Evolutionary conservation across 805 yeast species (phyloP).

Genomic region (Candida saitoana): DNA sequence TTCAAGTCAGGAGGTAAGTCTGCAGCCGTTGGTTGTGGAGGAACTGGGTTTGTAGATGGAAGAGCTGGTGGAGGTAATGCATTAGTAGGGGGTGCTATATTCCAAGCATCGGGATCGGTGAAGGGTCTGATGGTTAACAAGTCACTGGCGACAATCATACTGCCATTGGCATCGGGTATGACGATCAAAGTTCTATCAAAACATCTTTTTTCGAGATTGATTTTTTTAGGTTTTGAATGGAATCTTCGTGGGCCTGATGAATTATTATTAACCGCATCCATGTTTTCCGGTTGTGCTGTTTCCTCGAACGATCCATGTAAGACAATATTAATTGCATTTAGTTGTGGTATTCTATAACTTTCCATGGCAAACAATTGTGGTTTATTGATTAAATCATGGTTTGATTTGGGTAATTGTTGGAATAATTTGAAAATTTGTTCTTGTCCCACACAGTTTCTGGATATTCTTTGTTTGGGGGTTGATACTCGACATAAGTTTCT

Average conservation of each 20-base stretch:
- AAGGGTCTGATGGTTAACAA: constrained; percentile 62
- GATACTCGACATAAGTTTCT: constrained; percentile 70
- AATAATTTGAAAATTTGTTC: constrained; percentile 61
- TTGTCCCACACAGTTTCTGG: constrained; percentile 64
- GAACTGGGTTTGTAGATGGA: constrained; percentile 12
- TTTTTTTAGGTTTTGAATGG: constrained; percentile 25
- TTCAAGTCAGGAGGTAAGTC: constrained; percentile 56
- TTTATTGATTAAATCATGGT: constrained; percentile 60
- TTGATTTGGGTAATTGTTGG: constrained; percentile 68
- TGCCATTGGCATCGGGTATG: constrained; percentile 62
- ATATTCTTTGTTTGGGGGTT: constrained; percentile 49
- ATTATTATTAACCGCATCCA: constrained; percentile 15
- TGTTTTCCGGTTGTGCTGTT: constrained; percentile 48
- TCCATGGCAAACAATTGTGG: constrained; percentile 76
- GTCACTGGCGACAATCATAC: constrained; percentile 85
- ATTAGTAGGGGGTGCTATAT: constrained; percentile 11
- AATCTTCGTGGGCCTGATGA: constrained; percentile 13
- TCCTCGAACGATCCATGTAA: constrained; percentile 87
- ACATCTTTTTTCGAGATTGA: constrained; percentile 55
- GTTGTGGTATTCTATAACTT: constrained; percentile 63
- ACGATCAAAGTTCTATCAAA: constrained; percentile 86
- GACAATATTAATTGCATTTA: constrained; percentile 71
- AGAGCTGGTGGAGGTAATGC: constrained; percentile 12
- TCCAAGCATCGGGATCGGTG: constrained; percentile 58
- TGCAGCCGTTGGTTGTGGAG: constrained; percentile 21